A percentile compares a stretch with the other conserved stretches of the same genome.
phyloP scores from a whole-genome alignment of 371 early-diverging fungal species.

The Dentiscutata heterogama region DNA sequence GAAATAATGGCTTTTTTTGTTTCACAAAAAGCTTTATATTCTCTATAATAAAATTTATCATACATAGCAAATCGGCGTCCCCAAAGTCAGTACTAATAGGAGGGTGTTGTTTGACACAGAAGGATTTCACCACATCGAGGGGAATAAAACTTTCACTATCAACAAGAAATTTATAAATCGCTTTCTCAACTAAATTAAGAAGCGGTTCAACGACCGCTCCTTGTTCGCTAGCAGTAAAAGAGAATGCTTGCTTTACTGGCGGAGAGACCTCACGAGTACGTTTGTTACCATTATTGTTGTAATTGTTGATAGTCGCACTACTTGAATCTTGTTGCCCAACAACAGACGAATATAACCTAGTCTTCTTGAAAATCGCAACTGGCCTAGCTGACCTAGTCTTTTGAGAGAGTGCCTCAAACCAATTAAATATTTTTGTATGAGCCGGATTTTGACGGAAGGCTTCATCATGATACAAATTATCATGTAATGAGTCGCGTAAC shows the following conservation, averaged over 20 bases:
- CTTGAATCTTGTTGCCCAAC: conserved; percentile 19
- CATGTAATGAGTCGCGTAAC: conserved; percentile 7
- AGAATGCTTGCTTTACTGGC: conserved; percentile 36
- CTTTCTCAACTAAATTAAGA: conserved; percentile 37
- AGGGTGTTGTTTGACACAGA: conserved; percentile 39
- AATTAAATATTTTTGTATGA: conserved; percentile 21
- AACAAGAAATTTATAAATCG: conserved; percentile 34
- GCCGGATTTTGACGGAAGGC: conserved; percentile 22
- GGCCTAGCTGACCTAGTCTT: neutral
- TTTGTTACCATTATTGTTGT: neutral
- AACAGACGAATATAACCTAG: conserved; percentile 28
- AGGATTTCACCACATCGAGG: conserved; percentile 20
- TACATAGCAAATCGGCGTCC: neutral
- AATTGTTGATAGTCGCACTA: conserved; percentile 20
- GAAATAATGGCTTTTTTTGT: conserved; percentile 16
- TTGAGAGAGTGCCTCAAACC: conserved; percentile 16
- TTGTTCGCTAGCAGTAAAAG: conserved; percentile 42
- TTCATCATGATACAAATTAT: conserved; percentile 28
- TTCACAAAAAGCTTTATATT: neutral
- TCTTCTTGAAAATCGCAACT: conserved; percentile 31
- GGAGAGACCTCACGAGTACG: neutral
- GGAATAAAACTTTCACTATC: conserved; percentile 19
- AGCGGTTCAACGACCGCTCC: conserved; percentile 17
- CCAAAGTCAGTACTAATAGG: conserved; percentile 24
- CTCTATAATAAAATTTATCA: neutral